Evolutionary conservation across 352 stramenopile genomes (phyloP).

Genomic region (Phytophthora hibernalis): DNA sequence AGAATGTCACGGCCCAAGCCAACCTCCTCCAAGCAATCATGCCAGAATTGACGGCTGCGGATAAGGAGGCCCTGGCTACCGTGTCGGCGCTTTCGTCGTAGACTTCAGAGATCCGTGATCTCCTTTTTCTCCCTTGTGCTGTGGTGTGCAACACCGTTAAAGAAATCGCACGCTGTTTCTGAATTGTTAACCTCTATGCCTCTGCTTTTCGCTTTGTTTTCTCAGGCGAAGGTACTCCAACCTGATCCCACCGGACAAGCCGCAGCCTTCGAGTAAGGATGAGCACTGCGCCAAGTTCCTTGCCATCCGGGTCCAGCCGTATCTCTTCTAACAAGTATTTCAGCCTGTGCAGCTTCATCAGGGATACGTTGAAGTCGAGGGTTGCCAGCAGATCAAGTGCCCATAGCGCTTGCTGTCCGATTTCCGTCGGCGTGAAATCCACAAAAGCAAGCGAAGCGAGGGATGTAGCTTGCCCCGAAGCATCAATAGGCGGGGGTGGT

Average conservation of each 20-base stretch:
- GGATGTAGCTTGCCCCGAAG: constrained; percentile 37
- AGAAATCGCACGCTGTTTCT: constrained; percentile 29
- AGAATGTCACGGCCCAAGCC: constrained; percentile 54
- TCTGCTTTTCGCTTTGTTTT: constrained; percentile 29
- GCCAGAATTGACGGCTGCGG: constrained; percentile 67
- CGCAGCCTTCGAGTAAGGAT: constrained; percentile 71
- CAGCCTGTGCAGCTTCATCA: constrained; percentile 76
- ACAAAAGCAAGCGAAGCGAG: constrained; percentile 58
- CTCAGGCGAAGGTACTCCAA: constrained; percentile 40
- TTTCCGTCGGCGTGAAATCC: constrained; percentile 70
- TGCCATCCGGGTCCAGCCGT: constrained; percentile 60
- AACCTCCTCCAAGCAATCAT: constrained; percentile 69
- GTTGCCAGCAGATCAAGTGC: constrained; percentile 70
- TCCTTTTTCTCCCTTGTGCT: constrained; percentile 7
- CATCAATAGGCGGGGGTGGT: constrained; percentile 35
- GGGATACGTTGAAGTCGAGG: constrained; percentile 72
- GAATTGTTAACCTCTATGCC: constrained; percentile 31
- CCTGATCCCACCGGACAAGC: constrained; percentile 71
- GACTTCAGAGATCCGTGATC: constrained; percentile 8
- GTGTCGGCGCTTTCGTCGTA: constrained; percentile 57
- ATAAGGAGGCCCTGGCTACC: constrained; percentile 69
- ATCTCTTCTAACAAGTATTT: constrained; percentile 84
- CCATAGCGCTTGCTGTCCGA: constrained; percentile 77
- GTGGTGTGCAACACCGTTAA: constrained; percentile 17
- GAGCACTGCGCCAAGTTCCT: constrained; percentile 58